Evolutionary conservation across 306 rosid genomes (phyloP).

Genomic region (Dalbergia oliveri): DNA sequence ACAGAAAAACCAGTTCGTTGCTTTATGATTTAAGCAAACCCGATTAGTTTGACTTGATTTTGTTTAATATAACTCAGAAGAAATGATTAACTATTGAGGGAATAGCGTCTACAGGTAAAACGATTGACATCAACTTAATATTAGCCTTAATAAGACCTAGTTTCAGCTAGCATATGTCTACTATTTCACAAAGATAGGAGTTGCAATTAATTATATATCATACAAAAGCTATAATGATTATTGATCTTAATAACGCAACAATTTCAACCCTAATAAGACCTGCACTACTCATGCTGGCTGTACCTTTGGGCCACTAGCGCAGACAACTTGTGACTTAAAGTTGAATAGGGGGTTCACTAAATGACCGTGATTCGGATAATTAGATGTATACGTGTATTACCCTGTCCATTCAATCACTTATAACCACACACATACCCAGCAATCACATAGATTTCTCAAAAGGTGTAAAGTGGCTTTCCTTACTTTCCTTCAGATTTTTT

Average conservation of each 20-base stretch:
- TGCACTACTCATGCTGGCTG: conserved; percentile 42
- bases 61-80: conserved; percentile 48
- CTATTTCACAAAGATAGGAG: not conserved
- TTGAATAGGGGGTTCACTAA: conserved; percentile 32
- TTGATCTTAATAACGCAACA: conserved; percentile 32
- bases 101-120: conserved; percentile 43
- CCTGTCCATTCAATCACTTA: too few relatives aligned
- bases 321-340: conserved; percentile 49
- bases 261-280: conserved; percentile 44
- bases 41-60: conserved; percentile 31
- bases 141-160: conserved; percentile 19
- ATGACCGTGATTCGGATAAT: conserved; percentile 23
- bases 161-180: conserved; percentile 7
- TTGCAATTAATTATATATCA: not conserved
- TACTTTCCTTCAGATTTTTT: not conserved
- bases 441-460: conserved; percentile 3
- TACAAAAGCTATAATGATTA: conserved; percentile 38
- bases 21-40: conserved; percentile 35
- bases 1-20: conserved; percentile 42
- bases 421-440: too few relatives aligned
- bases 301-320: conserved; percentile 31
- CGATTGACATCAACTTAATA: conserved; percentile 29
- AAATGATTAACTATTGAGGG: conserved; percentile 38
- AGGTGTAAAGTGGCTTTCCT: conserved; percentile 51
- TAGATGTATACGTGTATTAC: conserved; percentile 7